These are phyloP conservation scores for Sordaria brevicollis DNA, from an alignment of 495 filamentous ascomycete species.

Conservation along the genomic window DNA sequence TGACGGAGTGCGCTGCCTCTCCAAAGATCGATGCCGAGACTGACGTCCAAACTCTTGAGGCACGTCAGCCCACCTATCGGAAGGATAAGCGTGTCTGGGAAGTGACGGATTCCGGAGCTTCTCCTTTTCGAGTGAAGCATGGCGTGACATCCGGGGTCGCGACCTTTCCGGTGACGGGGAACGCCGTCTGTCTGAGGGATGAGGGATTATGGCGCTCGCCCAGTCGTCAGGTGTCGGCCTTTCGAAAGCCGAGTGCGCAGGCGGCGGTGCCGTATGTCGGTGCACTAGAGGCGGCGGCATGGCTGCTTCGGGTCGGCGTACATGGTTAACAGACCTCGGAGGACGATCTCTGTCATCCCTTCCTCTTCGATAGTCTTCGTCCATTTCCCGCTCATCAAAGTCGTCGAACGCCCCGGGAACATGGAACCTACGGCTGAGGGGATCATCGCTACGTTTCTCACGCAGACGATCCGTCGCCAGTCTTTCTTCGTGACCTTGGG, in stretches of 20 bases:
- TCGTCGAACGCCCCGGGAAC: slow-evolving; percentile 23
- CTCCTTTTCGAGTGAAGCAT: slow-evolving; percentile 7
- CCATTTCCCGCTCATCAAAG: slow-evolving; percentile 30
- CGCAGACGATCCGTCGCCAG: slow-evolving; percentile 39
- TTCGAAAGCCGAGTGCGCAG: slow-evolving; percentile 17
- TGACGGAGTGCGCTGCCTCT: slow-evolving; percentile 2
- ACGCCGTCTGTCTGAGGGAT: slow-evolving; percentile 10
- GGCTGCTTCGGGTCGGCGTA: slow-evolving; percentile 31
- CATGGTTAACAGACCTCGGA: slow-evolving; percentile 33
- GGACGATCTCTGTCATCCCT: slow-evolving; percentile 16
- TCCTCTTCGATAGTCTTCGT: slow-evolving; percentile 9
- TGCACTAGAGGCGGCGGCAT: slow-evolving; percentile 21
- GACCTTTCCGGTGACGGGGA: slow-evolving; percentile 10
- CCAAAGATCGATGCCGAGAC: slow-evolving; percentile 3
- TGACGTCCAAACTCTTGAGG: not conserved
- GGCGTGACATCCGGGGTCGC: not conserved
- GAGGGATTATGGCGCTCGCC: slow-evolving; percentile 8
- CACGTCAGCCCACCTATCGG: not conserved
- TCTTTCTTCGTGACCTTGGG: slow-evolving; percentile 43
- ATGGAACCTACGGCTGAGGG: slow-evolving; percentile 45
- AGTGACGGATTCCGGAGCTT: not conserved
- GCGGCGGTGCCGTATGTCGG: slow-evolving; percentile 17
- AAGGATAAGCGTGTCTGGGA: not conserved
- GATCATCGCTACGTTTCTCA: slow-evolving; percentile 44
- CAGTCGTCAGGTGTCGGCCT: slow-evolving; percentile 14